Base-by-base conservation (phyloP, 2,329 filamentous ascomycete genomes). In the Kalaharituber pfeilii region DNA sequence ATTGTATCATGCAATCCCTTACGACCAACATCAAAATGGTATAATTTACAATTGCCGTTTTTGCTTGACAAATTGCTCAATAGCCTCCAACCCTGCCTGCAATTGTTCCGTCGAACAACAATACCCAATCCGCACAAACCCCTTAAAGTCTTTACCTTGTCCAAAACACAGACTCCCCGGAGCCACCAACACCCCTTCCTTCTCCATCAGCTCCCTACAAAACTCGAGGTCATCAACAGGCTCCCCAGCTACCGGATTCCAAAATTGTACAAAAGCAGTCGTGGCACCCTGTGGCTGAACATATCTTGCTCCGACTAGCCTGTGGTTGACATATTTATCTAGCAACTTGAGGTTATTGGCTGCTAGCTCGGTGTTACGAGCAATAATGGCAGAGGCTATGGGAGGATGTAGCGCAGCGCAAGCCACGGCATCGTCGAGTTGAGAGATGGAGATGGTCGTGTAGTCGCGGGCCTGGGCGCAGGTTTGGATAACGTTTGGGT, bases 401-500 rank as follows among this genome's bases (percentile, higher is more conserved):
- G 72, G 69, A 1, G 76, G 70, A 9, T 77, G 76, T 6, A 94
- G 70, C 0, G 87, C 86, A 64, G 81, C 89, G 26, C 77, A 75
- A 1, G 86, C 87, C 9, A 94, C 73, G 50, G 77, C 75, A 65
- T 94, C 85, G 66, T 93, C 86, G 5, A 94, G 70, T 64, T 82
- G 79, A n/a, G 83, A 84, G 0, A 93, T 85, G 36, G 82, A 84
- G 63, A 93, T 93, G 25, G 84, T 87, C 2, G 85, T 93, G 70
- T 91, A 93, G 66, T 91, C 82, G 39, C 86, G 74, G 1, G 80
- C 80, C 13, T 71, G 68, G 9, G 81, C 78, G 58, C 84, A 73
- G 13, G 73, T 71, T 51, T 80, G 75, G 52, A 89, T 74, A 54
- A 93, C 73, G 0, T 70, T 69, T 4, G 66, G 65, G 66, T 79